Conservation (phyloP, 208 protist species). For the Spongospora subterranea region DNA sequence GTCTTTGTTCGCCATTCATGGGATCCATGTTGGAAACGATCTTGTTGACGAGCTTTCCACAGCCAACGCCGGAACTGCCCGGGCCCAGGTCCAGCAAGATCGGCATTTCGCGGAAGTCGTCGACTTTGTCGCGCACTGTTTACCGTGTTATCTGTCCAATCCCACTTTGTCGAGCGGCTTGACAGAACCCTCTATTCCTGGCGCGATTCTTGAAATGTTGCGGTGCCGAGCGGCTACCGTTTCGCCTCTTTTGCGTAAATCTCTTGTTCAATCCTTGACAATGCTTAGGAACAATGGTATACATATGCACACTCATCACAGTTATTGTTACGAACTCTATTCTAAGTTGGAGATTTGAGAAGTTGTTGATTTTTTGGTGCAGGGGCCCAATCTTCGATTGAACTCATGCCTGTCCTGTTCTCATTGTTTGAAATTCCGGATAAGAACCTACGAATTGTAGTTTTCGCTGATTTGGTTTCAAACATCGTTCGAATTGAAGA, state of each 20-base stretch:
- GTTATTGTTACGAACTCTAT: too few species aligned
- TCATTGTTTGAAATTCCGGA: slow-evolving; percentile 37
- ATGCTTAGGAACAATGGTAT: background rate
- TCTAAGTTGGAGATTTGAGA: too few species aligned
- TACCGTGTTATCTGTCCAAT: background rate
- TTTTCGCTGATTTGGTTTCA: slow-evolving; percentile 21
- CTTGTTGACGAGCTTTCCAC: background rate
- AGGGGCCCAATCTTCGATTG: background rate
- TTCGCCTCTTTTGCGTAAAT: background rate
- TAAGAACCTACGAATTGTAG: background rate
- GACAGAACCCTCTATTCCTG: background rate
- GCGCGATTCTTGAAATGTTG: background rate
- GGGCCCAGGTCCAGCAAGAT: slow-evolving; percentile 25
- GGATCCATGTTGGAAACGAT: background rate
- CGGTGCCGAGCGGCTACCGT: background rate
- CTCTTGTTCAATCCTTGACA: background rate
- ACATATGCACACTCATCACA: too few species aligned
- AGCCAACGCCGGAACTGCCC: background rate
- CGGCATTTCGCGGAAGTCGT: slow-evolving; percentile 9
- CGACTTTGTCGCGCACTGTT: slow-evolving; percentile 35
- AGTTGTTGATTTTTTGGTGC: background rate
- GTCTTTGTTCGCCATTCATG: background rate
- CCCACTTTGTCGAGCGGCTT: background rate
- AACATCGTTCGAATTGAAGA: slow-evolving; percentile 27
- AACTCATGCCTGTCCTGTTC: slow-evolving; percentile 1